These are phyloP conservation scores for Pistacia integerrima DNA, from an alignment of 345 rosid species.

Conservation along the genomic window DNA sequence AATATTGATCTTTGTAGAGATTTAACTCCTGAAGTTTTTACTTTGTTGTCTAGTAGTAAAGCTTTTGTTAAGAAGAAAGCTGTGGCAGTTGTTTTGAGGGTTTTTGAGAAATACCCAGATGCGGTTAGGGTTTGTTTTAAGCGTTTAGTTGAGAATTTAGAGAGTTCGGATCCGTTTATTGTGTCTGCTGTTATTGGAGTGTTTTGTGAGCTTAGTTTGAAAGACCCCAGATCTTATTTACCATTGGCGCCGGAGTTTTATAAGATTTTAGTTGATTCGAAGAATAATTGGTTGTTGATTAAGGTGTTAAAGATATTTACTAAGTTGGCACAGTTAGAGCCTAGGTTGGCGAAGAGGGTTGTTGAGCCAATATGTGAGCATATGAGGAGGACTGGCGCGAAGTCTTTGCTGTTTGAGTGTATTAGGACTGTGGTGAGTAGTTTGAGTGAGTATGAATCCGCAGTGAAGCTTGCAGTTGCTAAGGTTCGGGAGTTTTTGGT, in stretches of 20 bases:
- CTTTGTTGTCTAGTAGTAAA: slow-evolving; percentile 67
- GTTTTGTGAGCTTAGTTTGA: slow-evolving; percentile 73
- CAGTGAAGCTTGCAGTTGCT: slow-evolving; percentile 72
- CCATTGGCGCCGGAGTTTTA: slow-evolving; percentile 90
- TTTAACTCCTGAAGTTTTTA: slow-evolving; percentile 80
- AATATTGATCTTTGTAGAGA: slow-evolving; percentile 86
- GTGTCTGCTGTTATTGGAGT: slow-evolving; percentile 78
- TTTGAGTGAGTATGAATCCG: slow-evolving; percentile 81
- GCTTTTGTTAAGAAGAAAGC: slow-evolving; percentile 73
- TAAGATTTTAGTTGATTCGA: slow-evolving; percentile 79
- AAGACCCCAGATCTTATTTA: slow-evolving; percentile 75
- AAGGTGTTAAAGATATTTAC: slow-evolving; percentile 86
- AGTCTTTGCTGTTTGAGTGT: slow-evolving; percentile 88
- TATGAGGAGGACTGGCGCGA: slow-evolving; percentile 83
- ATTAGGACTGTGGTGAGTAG: slow-evolving; percentile 77
- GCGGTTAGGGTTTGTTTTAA: slow-evolving; percentile 86
- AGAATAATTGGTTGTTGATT: slow-evolving; percentile 88
- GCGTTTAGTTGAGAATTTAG: slow-evolving; percentile 89
- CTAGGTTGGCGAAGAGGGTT: slow-evolving; percentile 77
- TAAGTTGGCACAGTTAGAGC: slow-evolving; percentile 74
- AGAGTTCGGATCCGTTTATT: slow-evolving; percentile 62
- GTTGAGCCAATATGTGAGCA: slow-evolving; percentile 84
- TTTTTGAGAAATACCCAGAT: slow-evolving; percentile 90
- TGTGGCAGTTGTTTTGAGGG: slow-evolving; percentile 66
- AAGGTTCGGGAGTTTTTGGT: slow-evolving; percentile 69